Base-by-base conservation (phyloP, 1,284 basidiomycete genomes). In the Flammula alnicola region DNA sequence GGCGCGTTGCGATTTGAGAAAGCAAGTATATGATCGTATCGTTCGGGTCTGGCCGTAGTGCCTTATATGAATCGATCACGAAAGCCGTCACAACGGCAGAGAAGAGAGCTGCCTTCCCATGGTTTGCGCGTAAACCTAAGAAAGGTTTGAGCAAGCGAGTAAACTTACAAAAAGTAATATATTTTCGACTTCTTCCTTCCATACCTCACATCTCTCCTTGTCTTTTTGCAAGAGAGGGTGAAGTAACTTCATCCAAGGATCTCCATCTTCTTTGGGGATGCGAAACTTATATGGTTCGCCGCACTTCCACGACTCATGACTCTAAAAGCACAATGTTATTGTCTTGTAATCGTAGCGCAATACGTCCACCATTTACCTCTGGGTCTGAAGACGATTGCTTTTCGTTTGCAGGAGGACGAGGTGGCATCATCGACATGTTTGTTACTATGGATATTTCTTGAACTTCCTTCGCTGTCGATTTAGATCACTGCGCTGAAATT, bases 101-200 rank as follows among this genome's bases (percentile, higher is more conserved):
- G 29, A 50, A 48, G 16, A 44, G 51, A 38, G 46, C 36, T 12
- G 41, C 35, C 41, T 48, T 20, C 6, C 7, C 2, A 8, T 20
- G 16, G 10, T 36, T 36, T 9, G 16, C 35, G 22, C 7, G 8
- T 4, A 12, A 3, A 20, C n/a, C 17, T 6, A 11, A 22, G 6
- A 36, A 9, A 1, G 35, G 3, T 9, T 16, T 36, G 9, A 22
- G 3, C 14, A 36, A 17, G 16, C 2, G 8, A 38, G 7, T 7
- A 22, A 19, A 27, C 46, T 47, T 33, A 48, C 49, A 10, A 49
- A 46, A 10, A 49, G 42, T 17, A 47, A 19, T 7, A 49, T 32
- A 14, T 48, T 52, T 14, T 49, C 42, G 9, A 52, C 51, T 22
- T 52, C 51, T 7, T 52, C 51, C 17, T 52, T 52, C 51, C 51